Percentiles rank a stretch among this genome's conserved stretches.
These are phyloP conservation scores for Xenoacremonium recifei DNA, from an alignment of 2,329 filamentous ascomycete genomes.

Conservation along the genomic window DNA sequence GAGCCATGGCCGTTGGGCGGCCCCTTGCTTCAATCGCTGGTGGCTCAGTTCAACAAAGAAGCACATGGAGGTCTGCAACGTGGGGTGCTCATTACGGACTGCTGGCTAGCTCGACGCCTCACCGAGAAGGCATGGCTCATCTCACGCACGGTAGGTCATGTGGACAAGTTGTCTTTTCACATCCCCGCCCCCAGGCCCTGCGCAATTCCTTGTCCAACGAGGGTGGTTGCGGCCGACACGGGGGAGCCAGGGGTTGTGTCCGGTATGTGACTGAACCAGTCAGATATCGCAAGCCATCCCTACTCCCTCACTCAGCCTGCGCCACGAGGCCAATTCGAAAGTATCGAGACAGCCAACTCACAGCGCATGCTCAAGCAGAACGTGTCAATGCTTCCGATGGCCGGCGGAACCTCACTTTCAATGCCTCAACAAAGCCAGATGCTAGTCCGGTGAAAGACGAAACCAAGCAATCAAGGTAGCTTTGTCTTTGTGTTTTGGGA, in stretches of 20 bases:
- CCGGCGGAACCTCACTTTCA: neutral
- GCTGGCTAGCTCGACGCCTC: slow-evolving; percentile 10
- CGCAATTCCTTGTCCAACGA: slow-evolving; percentile 11
- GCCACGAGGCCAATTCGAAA: neutral
- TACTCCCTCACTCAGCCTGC: slow-evolving; percentile 8
- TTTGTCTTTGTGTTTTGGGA: neutral
- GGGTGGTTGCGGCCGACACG: slow-evolving; percentile 11
- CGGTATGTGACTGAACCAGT: neutral
- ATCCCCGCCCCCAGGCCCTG: slow-evolving; percentile 7
- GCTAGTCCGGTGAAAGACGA: neutral
- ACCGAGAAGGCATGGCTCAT: slow-evolving; percentile 17
- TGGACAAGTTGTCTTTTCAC: slow-evolving; percentile 14
- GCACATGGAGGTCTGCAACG: slow-evolving; percentile 13
- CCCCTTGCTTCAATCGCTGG: slow-evolving; percentile 3
- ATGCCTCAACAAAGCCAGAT: too few species aligned
- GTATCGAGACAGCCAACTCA: neutral
- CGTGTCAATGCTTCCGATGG: neutral
- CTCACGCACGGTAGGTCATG: slow-evolving; percentile 15
- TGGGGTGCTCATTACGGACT: slow-evolving; percentile 14
- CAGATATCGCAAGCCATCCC: slow-evolving; percentile 1
- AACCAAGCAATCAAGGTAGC: neutral
- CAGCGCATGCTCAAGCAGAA: neutral
- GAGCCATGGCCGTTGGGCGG: slow-evolving; percentile 15
- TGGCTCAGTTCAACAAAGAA: slow-evolving; percentile 1
- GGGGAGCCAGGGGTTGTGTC: slow-evolving; percentile 5